Evolutionary conservation across 495 filamentous ascomycete genomes (phyloP).

Genomic region (Penicillium antarcticum): DNA sequence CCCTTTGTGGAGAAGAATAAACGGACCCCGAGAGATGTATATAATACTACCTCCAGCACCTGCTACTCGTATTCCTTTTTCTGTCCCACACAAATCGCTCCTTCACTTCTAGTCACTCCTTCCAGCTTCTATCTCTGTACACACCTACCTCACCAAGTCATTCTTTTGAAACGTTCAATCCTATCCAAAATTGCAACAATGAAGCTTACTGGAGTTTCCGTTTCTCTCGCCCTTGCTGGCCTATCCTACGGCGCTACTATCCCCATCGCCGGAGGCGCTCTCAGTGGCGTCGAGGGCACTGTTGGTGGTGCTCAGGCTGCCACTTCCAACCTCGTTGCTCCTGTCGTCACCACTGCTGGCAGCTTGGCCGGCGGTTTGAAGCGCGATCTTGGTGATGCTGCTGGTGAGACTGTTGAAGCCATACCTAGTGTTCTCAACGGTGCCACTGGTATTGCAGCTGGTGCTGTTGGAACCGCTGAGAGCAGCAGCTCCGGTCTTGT

Average conservation of each 20-base stretch:
- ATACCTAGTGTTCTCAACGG: conserved; percentile 14
- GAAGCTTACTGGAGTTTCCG: conserved; percentile 44
- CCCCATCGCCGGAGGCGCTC: not conserved
- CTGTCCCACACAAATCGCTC: conserved; percentile 15
- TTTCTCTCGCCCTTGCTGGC: conserved; percentile 20
- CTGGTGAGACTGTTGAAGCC: not conserved
- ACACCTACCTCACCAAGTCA: conserved; percentile 14
- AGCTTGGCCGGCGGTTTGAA: not conserved
- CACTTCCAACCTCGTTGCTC: not conserved
- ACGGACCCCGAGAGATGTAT: conserved; percentile 14
- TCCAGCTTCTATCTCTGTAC: conserved; percentile 10
- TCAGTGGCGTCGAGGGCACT: conserved; percentile 2
- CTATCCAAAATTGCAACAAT: conserved; percentile 20
- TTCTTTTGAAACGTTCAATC: conserved; percentile 20
- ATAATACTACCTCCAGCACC: conserved; percentile 12
- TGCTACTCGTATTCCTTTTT: not conserved
- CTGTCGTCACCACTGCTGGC: not conserved
- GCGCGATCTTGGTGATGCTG: not conserved
- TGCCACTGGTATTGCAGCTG: conserved; percentile 10
- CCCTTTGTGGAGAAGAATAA: not conserved
- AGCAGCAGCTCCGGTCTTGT: conserved; percentile 11
- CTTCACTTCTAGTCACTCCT: conserved; percentile 25
- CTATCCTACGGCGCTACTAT: conserved; percentile 14
- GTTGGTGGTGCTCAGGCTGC: conserved; percentile 4
- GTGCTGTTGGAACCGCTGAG: conserved; percentile 19